These are phyloP conservation scores for Eleusine indica DNA, from an alignment of 176 grass and related monocot species.

Conservation along the genomic window DNA sequence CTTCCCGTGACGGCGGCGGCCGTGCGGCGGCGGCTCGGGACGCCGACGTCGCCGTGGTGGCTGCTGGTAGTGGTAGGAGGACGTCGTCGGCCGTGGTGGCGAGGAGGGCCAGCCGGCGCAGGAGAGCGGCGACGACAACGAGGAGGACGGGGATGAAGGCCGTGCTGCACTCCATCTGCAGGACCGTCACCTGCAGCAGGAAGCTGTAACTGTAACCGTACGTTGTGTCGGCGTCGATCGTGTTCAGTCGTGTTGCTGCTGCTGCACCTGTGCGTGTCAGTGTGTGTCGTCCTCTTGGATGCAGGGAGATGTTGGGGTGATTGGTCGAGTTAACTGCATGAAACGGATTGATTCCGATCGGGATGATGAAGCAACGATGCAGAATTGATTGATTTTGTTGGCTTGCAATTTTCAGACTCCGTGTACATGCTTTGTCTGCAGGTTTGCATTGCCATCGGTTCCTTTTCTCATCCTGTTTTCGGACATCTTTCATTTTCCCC, in stretches of 20 bases:
- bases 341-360: not conserved
- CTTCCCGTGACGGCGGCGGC: not conserved
- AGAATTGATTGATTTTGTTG: not conserved
- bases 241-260: not conserved
- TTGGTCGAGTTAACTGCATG: not conserved
- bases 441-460: not conserved
- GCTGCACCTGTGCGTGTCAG: not conserved
- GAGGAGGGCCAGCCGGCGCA: not conserved
- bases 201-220: not conserved
- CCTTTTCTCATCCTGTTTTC: not conserved
- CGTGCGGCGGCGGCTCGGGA: too few species aligned
- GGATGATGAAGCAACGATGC: not conserved
- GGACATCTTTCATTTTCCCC: not conserved
- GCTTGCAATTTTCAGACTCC: not conserved
- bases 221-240: not conserved
- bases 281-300: not conserved
- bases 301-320: not conserved
- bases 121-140: not conserved
- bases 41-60: not conserved
- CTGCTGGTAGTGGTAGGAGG: not conserved
- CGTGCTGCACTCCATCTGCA: constrained; percentile 30
- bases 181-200: constrained; percentile 19
- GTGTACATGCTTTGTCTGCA: not conserved
- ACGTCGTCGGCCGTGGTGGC: not conserved
- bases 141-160: constrained; percentile 33